A percentile compares a stretch with the other conserved stretches of the same genome.
phyloP scores from a whole-genome alignment of 768 basidiomycete species.

The Holtermanniella nyarrowii region DNA sequence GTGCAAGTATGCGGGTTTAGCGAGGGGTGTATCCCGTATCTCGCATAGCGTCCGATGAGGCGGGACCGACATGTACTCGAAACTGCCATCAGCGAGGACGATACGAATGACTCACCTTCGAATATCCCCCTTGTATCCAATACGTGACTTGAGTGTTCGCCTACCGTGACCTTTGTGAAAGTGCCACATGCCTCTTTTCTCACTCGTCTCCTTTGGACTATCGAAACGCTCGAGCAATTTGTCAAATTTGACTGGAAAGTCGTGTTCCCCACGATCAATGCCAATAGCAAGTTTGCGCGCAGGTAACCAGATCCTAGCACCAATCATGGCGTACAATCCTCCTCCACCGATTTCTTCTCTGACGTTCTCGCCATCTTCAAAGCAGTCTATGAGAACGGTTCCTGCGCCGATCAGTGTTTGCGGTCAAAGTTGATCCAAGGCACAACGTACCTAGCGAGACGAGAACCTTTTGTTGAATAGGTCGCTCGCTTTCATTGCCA shows the following conservation, averaged over 20 bases:
- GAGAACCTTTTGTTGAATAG: no score
- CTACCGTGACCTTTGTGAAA: constrained; percentile 16
- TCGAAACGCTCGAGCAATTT: constrained; percentile 5
- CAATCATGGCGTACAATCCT: constrained; percentile 26
- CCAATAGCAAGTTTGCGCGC: constrained; percentile 12
- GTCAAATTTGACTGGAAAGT: constrained; percentile 16
- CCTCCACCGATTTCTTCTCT: constrained; percentile 25
- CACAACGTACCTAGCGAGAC: no score
- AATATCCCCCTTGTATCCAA: constrained; percentile 27
- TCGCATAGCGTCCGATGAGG: background rate
- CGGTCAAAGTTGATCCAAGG: background rate
- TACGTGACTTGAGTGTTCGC: constrained; percentile 21
- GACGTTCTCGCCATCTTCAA: background rate
- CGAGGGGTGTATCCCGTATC: background rate
- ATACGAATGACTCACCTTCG: constrained; percentile 17
- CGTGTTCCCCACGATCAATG: constrained; percentile 13
- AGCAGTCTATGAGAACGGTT: background rate
- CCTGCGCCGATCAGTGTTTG: background rate
- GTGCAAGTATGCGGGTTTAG: background rate
- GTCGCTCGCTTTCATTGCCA: no score
- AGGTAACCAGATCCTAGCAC: constrained; percentile 26
- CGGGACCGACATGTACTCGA: background rate
- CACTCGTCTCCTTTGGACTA: constrained; percentile 9
- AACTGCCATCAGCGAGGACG: background rate
- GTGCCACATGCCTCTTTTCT: constrained; percentile 18